Evolutionary conservation across 805 yeast genomes (phyloP).

Genomic region (Candida jianshihensis): DNA sequence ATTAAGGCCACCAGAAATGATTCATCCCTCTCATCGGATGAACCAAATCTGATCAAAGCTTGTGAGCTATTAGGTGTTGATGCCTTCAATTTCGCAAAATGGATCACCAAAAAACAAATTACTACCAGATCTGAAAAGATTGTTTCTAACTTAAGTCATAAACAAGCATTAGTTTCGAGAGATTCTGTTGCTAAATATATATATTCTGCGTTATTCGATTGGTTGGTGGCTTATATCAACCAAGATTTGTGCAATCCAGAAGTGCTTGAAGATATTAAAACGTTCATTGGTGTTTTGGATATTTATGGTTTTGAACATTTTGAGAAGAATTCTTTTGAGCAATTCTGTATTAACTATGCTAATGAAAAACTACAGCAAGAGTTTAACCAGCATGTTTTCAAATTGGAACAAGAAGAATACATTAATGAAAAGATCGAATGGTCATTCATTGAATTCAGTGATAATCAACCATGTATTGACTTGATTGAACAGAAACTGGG

Average conservation of each 20-base stretch:
- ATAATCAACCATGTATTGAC: constrained; percentile 93
- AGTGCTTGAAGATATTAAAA: constrained; percentile 47
- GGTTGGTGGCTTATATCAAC: constrained; percentile 87
- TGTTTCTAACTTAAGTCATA: constrained; percentile 70
- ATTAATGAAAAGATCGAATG: constrained; percentile 88
- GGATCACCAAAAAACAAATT: constrained; percentile 91
- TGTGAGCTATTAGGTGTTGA: constrained; percentile 81
- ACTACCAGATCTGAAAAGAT: constrained; percentile 90
- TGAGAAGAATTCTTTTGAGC: constrained; percentile 90
- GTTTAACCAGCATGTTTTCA: constrained; percentile 95
- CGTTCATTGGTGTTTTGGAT: constrained; percentile 94
- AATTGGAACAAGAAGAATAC: constrained; percentile 94
- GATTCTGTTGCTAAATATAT: constrained; percentile 96
- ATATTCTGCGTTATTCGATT: constrained; percentile 87
- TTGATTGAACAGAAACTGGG: constrained; percentile 88
- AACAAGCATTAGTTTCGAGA: constrained; percentile 84
- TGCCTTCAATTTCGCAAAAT: constrained; percentile 66
- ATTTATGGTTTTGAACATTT: constrained; percentile 97
- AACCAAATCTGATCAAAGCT: constrained; percentile 76
- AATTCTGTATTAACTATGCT: constrained; percentile 94
- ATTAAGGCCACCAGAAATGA: constrained; percentile 79
- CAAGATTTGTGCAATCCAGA: constrained; percentile 73
- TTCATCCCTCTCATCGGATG: constrained; percentile 77
- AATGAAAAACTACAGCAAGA: constrained; percentile 96
- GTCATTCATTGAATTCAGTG: constrained; percentile 93